Conservation (phyloP, 1,139 yeast genomes). For the Suhomyces bribrorum region DNA sequence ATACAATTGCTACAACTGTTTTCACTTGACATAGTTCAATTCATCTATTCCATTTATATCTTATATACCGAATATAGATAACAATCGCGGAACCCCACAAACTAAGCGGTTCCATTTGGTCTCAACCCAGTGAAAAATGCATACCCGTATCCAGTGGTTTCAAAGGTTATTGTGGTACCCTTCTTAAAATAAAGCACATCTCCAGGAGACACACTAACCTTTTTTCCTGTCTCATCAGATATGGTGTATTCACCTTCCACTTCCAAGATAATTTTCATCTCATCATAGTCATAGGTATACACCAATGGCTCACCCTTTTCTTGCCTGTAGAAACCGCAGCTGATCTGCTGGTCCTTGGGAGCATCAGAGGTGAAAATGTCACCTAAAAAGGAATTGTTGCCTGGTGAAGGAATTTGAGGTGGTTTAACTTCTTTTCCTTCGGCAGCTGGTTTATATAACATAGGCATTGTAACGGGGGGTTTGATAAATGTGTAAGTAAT, state of each 20-base stretch:
- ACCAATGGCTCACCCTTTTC: constrained; percentile 67
- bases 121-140: constrained; percentile 70
- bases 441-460: constrained; percentile 53
- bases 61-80: no score
- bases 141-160: constrained; percentile 58
- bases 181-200: constrained; percentile 69
- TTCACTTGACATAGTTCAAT: no score
- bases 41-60: no score
- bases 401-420: constrained; percentile 56
- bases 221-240: constrained; percentile 62
- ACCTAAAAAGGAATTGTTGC: constrained; percentile 66
- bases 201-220: constrained; percentile 58
- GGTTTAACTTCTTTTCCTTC: constrained; percentile 59
- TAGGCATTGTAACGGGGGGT: constrained; percentile 46
- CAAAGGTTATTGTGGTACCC: constrained; percentile 67
- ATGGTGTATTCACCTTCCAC: constrained; percentile 64
- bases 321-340: constrained; percentile 69
- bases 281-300: constrained; percentile 65
- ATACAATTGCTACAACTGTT: no score
- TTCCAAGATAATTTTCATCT: constrained; percentile 68
- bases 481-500: no score
- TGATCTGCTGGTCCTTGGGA: constrained; percentile 56
- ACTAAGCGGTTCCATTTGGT: constrained; percentile 37
- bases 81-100: no score
- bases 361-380: constrained; percentile 62